These are phyloP conservation scores for Colletotrichum gloeosporioides DNA, from an alignment of 2,329 filamentous ascomycete genomes.

Conservation along the genomic window DNA sequence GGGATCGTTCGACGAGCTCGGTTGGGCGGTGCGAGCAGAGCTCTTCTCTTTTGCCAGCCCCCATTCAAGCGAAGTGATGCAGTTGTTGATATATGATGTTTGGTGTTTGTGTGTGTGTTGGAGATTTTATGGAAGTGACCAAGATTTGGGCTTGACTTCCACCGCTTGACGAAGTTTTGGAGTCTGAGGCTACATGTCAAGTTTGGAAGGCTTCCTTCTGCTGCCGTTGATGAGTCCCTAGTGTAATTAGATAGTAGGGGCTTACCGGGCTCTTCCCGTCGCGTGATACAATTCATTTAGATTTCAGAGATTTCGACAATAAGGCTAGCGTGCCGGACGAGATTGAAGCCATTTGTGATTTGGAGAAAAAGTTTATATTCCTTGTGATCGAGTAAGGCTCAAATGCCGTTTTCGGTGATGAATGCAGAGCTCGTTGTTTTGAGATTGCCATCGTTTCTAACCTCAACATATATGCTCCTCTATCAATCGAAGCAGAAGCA, in stretches of 20 bases:
- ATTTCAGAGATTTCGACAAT: background rate
- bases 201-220: background rate
- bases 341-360: background rate
- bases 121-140: background rate
- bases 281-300: background rate
- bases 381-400: background rate
- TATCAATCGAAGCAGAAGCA: background rate
- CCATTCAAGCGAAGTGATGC: background rate
- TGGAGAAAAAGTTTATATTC: background rate
- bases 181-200: background rate
- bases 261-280: background rate
- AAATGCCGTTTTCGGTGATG: background rate
- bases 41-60: background rate
- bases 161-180: background rate
- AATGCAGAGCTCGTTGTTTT: rapidly evolving
- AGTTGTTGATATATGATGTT: background rate
- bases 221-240: background rate
- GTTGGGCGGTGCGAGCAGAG: background rate
- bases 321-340: background rate
- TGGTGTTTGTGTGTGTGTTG: background rate
- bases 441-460: background rate
- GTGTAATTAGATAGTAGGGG: background rate
- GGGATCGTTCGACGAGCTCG: background rate
- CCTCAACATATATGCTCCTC: background rate
- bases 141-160: background rate